phyloP scores from a whole-genome alignment of 805 yeast species.

The Schwanniomyces sp. region DNA sequence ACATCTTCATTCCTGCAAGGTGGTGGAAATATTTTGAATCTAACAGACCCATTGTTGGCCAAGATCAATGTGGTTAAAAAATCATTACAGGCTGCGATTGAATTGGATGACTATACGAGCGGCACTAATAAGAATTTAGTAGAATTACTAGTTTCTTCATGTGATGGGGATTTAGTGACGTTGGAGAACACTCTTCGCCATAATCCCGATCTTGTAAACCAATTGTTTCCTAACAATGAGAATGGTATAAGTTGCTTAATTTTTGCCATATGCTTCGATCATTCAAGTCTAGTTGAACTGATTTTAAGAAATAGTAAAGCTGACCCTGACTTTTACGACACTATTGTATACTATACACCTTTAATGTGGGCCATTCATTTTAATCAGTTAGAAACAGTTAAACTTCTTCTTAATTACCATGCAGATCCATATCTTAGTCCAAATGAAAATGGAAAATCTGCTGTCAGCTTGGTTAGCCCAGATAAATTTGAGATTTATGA shows the following conservation, averaged over 20 bases:
- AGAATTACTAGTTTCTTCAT: conserved; percentile 30
- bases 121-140: conserved; percentile 12
- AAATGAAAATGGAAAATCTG: conserved; percentile 41
- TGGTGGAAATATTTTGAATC: conserved; percentile 10
- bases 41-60: conserved; percentile 26
- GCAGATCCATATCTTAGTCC: conserved; percentile 56
- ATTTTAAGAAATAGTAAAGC: conserved; percentile 42
- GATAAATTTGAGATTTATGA: conserved; percentile 53
- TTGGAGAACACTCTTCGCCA: conserved; percentile 24
- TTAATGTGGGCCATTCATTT: conserved; percentile 85
- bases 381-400: conserved; percentile 54
- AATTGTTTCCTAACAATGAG: conserved; percentile 22
- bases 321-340: conserved; percentile 53
- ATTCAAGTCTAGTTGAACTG: conserved; percentile 46
- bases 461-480: conserved; percentile 57
- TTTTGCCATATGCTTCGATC: conserved; percentile 56
- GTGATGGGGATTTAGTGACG: conserved; percentile 38
- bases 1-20: not conserved
- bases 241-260: conserved; percentile 37
- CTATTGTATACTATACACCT: conserved; percentile 58
- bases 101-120: conserved; percentile 5
- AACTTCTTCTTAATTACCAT: conserved; percentile 56
- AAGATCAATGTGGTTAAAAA: conserved; percentile 27
- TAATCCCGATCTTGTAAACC: conserved; percentile 19
- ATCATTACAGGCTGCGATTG: conserved; percentile 18